Conservation (phyloP, 192 early-diverging fungal species). For the Rhizophagus clarus region DNA sequence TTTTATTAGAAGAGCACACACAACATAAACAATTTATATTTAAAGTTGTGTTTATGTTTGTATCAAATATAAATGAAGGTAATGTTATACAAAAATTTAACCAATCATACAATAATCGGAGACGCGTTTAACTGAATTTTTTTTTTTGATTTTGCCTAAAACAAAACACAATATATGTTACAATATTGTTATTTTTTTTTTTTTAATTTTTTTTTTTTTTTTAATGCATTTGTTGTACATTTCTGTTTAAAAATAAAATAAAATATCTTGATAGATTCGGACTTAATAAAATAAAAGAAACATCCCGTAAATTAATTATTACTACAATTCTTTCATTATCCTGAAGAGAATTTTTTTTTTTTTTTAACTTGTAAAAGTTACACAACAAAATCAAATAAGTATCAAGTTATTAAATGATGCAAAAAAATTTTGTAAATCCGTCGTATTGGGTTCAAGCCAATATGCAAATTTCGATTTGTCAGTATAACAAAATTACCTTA, state of each 20-base stretch:
- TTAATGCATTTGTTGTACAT: not conserved
- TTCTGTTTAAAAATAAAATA: not conserved
- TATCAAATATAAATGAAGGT: not conserved
- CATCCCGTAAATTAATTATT: too few species aligned
- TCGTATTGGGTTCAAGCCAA: not conserved
- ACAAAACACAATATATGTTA: too few species aligned
- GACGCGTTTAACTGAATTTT: not conserved
- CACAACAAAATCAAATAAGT: not conserved
- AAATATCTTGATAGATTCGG: not conserved
- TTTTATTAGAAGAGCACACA: not conserved
- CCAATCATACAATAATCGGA: not conserved
- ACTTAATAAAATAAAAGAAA: too few species aligned
- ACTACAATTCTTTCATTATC: too few species aligned
- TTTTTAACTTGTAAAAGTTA: too few species aligned
- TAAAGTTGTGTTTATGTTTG: not conserved
- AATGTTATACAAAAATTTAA: not conserved
- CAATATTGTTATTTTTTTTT: not conserved
- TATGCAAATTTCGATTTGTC: not conserved
- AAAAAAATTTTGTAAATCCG: not conserved
- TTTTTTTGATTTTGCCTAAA: too few species aligned
- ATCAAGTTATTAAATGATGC: not conserved
- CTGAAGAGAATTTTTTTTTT: too few species aligned
- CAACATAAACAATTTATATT: not conserved
- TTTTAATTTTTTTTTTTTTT: not conserved
- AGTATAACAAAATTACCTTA: not conserved